These are phyloP conservation scores for Leccinum variicolor DNA, from an alignment of 768 basidiomycete genomes.

Conservation along the genomic window DNA sequence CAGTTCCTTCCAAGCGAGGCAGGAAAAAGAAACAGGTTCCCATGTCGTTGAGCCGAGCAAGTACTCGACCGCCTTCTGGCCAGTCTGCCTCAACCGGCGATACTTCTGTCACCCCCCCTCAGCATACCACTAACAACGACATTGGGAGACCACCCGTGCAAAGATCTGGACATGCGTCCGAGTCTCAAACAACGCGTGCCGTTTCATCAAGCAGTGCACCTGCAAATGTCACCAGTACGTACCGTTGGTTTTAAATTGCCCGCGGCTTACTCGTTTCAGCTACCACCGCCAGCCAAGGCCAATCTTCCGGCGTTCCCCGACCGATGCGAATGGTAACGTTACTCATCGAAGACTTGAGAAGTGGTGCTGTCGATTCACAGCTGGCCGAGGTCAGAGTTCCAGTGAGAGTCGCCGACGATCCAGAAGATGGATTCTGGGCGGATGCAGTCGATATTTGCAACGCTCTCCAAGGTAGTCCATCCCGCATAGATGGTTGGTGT, in stretches of 20 bases:
- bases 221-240: constrained; percentile 35
- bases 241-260: neutral
- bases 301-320: constrained; percentile 12
- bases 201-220: constrained; percentile 5
- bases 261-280: constrained; percentile 11
- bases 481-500: constrained; percentile 64
- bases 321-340: constrained; percentile 57
- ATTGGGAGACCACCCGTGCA: neutral
- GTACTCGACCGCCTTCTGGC: constrained; percentile 7
- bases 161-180: neutral
- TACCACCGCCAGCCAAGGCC: constrained; percentile 6
- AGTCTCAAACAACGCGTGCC: neutral
- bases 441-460: constrained; percentile 61
- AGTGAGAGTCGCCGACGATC: constrained; percentile 45
- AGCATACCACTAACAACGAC: constrained; percentile 5
- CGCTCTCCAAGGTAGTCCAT: constrained; percentile 56
- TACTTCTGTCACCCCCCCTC: neutral
- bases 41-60: neutral
- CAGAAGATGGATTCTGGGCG: constrained; percentile 64
- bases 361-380: constrained; percentile 49
- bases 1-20: constrained; percentile 5
- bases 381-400: constrained; percentile 65
- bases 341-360: constrained; percentile 62
- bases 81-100: constrained; percentile 1
- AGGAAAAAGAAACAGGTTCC: constrained; percentile 12